Evolutionary conservation across 768 basidiomycete species (phyloP), one percentile per base, ranked within the genome.

Genomic region (Amanita fuliginea): DNA sequence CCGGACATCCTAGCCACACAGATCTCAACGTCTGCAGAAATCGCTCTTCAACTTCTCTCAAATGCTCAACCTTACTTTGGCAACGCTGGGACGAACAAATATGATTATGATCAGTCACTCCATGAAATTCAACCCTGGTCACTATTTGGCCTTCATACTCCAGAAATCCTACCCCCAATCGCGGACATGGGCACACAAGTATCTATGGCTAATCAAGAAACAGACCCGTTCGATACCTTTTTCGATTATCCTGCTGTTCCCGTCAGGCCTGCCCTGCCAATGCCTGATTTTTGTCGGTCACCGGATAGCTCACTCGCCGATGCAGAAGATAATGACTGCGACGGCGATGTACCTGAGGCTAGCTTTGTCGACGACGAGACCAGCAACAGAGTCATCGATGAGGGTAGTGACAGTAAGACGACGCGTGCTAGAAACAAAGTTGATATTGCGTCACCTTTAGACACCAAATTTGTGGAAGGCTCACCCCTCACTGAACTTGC

Each of bases 1-100:
- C 54, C 66, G 2, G 58, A 64, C 22, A 56, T 62, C 28, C 59
- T 69, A 40, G 64, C 63, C 21, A 59, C 60, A 18, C 65, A 66
- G n/a, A 58, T 70, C 13, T 64, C 69, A 9, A 62, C 63, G 18
- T 62, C 64, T 7, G 65, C 51, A 16, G 51, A 46, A 19, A 51
- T 57, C 18, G 42, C 41, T 18, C 41, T 56, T 10, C 56, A 49
- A 14, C 39, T 41, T 42, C 9, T 49, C 26, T 49, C 39, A 9
- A 33, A 33, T 24, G 18, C 11, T 32, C 39, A 33, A 22, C 39
- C 35, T 11, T 16, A 36, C 9, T 28, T 19, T 41, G 30, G 28
- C 7, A 42, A 32, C 14, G 18, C 28, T 30, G 46, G 21, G 10
- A 22, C 22, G 10, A 32, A n/a, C 16, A 32, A 22, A 8, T 9